Evolutionary conservation across 495 filamentous ascomycete species (phyloP).

Genomic region (Melanomma pulvis-pyrius): DNA sequence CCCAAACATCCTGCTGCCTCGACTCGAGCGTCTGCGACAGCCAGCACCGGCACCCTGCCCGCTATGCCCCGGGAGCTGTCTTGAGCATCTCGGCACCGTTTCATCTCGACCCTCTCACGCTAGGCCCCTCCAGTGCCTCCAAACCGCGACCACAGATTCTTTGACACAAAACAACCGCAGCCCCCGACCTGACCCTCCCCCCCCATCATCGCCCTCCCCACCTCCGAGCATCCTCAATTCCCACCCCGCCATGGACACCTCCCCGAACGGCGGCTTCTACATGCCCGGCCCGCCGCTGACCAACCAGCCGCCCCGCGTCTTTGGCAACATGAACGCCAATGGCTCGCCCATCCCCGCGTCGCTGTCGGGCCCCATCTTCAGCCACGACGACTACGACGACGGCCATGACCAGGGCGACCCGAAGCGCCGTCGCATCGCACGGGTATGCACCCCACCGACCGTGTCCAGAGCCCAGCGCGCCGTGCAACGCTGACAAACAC

Average conservation of each 20-base stretch:
- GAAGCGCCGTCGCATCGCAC: conserved; percentile 90
- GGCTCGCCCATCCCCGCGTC: conserved; percentile 62
- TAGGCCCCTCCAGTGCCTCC: conserved; percentile 15
- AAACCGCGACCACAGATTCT: neutral
- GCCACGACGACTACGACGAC: conserved; percentile 58
- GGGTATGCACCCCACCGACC: conserved; percentile 56
- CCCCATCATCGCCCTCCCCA: conserved; percentile 9
- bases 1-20: conserved; percentile 23
- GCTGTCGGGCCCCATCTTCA: conserved; percentile 62
- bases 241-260: conserved; percentile 25
- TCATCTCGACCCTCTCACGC: conserved; percentile 14
- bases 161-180: conserved; percentile 19
- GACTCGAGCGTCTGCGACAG: conserved; percentile 23
- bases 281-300: conserved; percentile 54
- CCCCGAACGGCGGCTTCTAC: conserved; percentile 31
- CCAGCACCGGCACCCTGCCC: conserved; percentile 2
- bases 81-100: conserved; percentile 24
- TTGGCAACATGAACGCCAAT: conserved; percentile 64
- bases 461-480: neutral
- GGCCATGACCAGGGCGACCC: conserved; percentile 77
- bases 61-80: neutral
- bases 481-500: conserved; percentile 24
- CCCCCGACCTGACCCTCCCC: neutral
- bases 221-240: neutral
- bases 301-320: conserved; percentile 72